Evolutionary conservation across 1,139 yeast genomes (phyloP).

Genomic region (Sugiyamaella neomexicana): DNA sequence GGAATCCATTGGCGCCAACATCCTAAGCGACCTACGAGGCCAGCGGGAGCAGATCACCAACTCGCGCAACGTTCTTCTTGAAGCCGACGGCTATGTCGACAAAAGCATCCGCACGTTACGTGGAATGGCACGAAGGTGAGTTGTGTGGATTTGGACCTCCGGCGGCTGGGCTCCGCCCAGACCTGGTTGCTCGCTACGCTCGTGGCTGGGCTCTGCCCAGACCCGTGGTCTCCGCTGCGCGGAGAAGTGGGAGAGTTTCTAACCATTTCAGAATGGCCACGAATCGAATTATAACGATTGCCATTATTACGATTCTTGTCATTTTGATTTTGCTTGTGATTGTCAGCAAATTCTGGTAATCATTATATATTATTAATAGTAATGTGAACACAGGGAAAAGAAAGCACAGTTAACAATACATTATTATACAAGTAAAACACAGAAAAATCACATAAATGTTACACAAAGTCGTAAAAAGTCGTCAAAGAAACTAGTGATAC

Average conservation of each 20-base stretch:
- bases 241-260: not conserved
- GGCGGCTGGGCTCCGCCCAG: conserved; percentile 3
- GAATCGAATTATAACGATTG: conserved; percentile 87
- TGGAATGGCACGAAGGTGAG: conserved; percentile 72
- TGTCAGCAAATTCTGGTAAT: conserved; percentile 76
- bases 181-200: no score
- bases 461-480: no score
- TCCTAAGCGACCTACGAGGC: conserved; percentile 81
- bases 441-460: conserved; percentile 1
- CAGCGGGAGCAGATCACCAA: conserved; percentile 91
- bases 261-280: conserved; percentile 69
- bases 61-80: conserved; percentile 77
- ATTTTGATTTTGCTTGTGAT: conserved; percentile 80
- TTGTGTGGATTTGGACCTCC: not conserved
- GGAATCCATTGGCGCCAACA: conserved; percentile 87
- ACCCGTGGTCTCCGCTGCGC: not conserved
- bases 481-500: not conserved
- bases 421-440: no score
- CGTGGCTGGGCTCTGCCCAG: conserved; percentile 2
- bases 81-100: conserved; percentile 93
- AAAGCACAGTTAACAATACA: no score
- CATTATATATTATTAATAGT: not conserved
- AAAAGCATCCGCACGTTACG: conserved; percentile 82
- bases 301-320: conserved; percentile 88
- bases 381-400: no score